These are phyloP conservation scores for Tolypocladium sp. DNA, from an alignment of 2,329 filamentous ascomycete genomes.

Conservation along the genomic window DNA sequence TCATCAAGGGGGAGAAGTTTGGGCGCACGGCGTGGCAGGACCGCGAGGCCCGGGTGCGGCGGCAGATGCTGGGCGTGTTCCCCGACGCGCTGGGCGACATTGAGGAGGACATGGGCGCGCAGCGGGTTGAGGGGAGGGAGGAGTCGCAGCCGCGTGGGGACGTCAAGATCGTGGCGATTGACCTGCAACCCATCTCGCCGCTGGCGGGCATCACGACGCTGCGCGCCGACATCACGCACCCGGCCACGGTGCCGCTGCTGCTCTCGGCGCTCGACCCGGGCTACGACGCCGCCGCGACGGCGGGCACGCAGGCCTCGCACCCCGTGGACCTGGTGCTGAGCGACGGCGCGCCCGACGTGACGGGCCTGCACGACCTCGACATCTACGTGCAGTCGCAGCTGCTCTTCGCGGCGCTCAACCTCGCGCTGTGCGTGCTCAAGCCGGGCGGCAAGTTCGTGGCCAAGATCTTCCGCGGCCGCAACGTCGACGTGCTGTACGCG, in stretches of 20 bases:
- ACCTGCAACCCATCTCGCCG: constrained; percentile 91
- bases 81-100: constrained; percentile 13
- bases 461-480: constrained; percentile 91
- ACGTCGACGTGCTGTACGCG: constrained; percentile 91
- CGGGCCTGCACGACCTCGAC: constrained; percentile 91
- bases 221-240: constrained; percentile 94
- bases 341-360: constrained; percentile 93
- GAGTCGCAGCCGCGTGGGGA: constrained; percentile 44
- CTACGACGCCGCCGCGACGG: constrained; percentile 28
- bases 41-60: constrained; percentile 58
- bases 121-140: constrained; percentile 4
- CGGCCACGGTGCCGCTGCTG: constrained; percentile 84
- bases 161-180: constrained; percentile 92
- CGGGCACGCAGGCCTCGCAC: constrained; percentile 50
- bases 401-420: constrained; percentile 85
- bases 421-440: constrained; percentile 84
- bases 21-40: constrained; percentile 82
- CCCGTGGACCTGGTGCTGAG: constrained; percentile 91
- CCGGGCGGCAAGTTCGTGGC: constrained; percentile 95
- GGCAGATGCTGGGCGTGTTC: constrained; percentile 49
- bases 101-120: background rate
- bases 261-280: constrained; percentile 74
- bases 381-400: constrained; percentile 97
- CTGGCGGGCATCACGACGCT: constrained; percentile 87
- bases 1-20: constrained; percentile 91